A percentile compares a stretch with the other conserved stretches of the same genome.
Conservation (phyloP, 768 basidiomycete genomes). For the Suillus tomentosus region DNA sequence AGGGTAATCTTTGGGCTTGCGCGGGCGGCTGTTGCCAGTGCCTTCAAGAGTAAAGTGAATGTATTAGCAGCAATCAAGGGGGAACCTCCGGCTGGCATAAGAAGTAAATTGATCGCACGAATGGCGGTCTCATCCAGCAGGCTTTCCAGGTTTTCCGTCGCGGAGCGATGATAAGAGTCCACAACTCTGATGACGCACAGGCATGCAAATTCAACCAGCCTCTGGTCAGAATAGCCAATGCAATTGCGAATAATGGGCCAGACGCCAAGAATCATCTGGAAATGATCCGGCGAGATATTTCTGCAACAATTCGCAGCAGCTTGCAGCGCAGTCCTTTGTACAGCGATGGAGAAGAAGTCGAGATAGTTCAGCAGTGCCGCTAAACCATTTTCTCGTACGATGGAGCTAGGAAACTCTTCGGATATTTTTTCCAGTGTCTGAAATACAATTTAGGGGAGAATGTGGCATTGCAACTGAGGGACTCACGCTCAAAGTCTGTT, state of each 20-base stretch:
- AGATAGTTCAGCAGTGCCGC: conserved; percentile 92
- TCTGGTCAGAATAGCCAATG: conserved; percentile 88
- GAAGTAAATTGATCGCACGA: conserved; percentile 79
- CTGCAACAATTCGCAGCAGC: conserved; percentile 97
- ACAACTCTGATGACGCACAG: conserved; percentile 93
- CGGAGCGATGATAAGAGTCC: conserved; percentile 87
- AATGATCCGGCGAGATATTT: conserved; percentile 86
- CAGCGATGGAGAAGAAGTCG: conserved; percentile 98
- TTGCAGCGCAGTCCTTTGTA: conserved; percentile 94
- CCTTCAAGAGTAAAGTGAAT: conserved; percentile 84
- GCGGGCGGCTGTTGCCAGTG: conserved; percentile 84
- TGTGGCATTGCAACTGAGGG: conserved; percentile 13
- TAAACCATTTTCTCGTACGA: conserved; percentile 94
- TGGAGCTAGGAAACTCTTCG: conserved; percentile 93
- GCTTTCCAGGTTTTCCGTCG: conserved; percentile 82
- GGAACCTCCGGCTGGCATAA: conserved; percentile 84
- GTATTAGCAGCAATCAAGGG: conserved; percentile 85
- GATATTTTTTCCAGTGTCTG: conserved; percentile 99
- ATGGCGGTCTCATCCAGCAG: conserved; percentile 82
- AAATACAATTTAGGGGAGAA: conserved; percentile 19
- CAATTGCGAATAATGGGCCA: conserved; percentile 95
- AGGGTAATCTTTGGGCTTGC: conserved; percentile 88
- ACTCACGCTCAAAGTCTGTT: conserved; percentile 96
- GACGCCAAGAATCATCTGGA: conserved; percentile 84
- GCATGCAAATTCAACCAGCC: conserved; percentile 96